Conservation (phyloP, 805 yeast species). For the Hanseniaspora hatyaiensis region DNA sequence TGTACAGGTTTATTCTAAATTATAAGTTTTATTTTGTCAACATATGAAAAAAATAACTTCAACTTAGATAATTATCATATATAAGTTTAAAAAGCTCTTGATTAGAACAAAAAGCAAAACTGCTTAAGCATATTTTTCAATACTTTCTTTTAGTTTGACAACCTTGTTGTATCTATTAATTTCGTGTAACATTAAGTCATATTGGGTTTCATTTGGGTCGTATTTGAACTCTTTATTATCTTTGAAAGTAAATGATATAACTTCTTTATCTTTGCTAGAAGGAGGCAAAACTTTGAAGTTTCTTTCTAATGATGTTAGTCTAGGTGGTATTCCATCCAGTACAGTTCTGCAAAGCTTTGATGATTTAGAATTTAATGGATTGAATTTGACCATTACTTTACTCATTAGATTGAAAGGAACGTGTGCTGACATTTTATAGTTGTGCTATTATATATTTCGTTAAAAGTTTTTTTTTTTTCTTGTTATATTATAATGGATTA, state of each 20-base stretch:
- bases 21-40: too few species aligned
- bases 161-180: constrained; percentile 78
- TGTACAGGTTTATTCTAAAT: too few species aligned
- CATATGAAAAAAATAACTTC: too few species aligned
- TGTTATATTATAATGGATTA: background rate
- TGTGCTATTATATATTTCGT: background rate
- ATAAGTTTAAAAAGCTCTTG: background rate
- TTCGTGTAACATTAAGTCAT: constrained; percentile 50
- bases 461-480: background rate
- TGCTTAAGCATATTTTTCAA: constrained; percentile 30
- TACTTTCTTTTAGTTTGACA: constrained; percentile 61
- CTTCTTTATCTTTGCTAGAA: constrained; percentile 24
- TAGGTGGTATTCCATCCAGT: constrained; percentile 69
- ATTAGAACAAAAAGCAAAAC: background rate
- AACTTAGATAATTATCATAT: too few species aligned
- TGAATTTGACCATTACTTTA: constrained; percentile 61
- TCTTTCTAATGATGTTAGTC: constrained; percentile 49
- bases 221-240: constrained; percentile 62
- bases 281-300: constrained; percentile 50
- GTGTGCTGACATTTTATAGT: background rate
- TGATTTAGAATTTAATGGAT: constrained; percentile 54
- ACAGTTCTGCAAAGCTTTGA: constrained; percentile 74
- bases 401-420: constrained; percentile 39
- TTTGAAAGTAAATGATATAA: constrained; percentile 61
- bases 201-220: constrained; percentile 47